Percentiles rank a stretch among this genome's conserved stretches.
phyloP scores from a whole-genome alignment of 73 alveolate genomes.

The Paramecium biaurelia region DNA sequence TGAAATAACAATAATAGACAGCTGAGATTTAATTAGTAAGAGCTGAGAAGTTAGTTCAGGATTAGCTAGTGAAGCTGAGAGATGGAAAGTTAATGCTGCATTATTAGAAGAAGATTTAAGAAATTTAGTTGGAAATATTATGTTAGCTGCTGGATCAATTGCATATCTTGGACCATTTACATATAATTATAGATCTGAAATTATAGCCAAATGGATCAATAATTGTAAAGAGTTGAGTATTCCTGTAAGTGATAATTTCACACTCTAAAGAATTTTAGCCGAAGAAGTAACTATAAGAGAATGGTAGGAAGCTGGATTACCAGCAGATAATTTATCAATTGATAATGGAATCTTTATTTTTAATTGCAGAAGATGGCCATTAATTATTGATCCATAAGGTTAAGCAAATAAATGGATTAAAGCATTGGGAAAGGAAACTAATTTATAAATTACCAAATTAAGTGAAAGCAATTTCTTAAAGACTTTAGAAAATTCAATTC shows the following conservation, averaged over 20 bases:
- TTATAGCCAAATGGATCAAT: constrained; percentile 78
- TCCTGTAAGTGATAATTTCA: constrained; percentile 74
- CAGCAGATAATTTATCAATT: constrained; percentile 95
- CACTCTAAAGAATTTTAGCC: constrained; percentile 82
- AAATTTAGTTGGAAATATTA: constrained; percentile 88
- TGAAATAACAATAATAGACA: constrained; percentile 80
- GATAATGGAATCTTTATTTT: constrained; percentile 87
- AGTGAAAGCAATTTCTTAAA: constrained; percentile 71
- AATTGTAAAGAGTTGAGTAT: constrained; percentile 76
- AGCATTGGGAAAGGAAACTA: background rate
- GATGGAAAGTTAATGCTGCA: constrained; percentile 92
- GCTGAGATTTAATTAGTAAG: constrained; percentile 86
- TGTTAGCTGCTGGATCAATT: constrained; percentile 87
- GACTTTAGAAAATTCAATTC: constrained; percentile 74
- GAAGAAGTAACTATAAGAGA: constrained; percentile 94
- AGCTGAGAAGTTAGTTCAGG: constrained; percentile 94
- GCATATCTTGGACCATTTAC: constrained; percentile 96
- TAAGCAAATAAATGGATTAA: constrained; percentile 94
- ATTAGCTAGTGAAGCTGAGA: constrained; percentile 87
- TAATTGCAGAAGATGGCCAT: constrained; percentile 82
- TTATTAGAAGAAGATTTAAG: constrained; percentile 74
- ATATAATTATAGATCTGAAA: constrained; percentile 83
- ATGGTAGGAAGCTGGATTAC: constrained; percentile 96
- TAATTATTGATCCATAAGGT: constrained; percentile 93
- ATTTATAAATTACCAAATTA: background rate